Evolutionary conservation across 1,284 basidiomycete species (phyloP).

Genomic region (Lentinus polychrous): DNA sequence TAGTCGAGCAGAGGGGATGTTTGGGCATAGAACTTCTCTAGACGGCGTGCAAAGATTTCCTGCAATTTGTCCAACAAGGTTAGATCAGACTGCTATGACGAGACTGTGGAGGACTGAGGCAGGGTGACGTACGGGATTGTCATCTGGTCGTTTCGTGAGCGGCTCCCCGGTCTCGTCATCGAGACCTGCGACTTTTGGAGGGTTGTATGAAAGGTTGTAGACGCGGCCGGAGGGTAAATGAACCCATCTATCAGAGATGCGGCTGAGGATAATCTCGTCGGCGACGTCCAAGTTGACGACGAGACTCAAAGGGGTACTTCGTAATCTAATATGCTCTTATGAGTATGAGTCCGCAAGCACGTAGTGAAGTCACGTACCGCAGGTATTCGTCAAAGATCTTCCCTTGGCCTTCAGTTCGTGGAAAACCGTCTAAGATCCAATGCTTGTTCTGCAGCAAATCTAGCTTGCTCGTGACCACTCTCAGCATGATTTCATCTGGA

Average conservation of each 20-base stretch:
- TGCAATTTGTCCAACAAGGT: conserved; percentile 25
- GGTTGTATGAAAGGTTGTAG: conserved; percentile 91
- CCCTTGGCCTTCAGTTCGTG: conserved; percentile 88
- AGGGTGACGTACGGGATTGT: conserved; percentile 76
- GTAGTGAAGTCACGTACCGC: conserved; percentile 32
- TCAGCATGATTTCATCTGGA: conserved; percentile 74
- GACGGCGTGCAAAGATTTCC: conserved; percentile 80
- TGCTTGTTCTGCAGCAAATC: conserved; percentile 66
- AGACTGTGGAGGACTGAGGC: neutral
- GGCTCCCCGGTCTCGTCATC: conserved; percentile 94
- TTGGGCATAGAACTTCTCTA: conserved; percentile 79
- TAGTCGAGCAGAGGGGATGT: conserved; percentile 85
- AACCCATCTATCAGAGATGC: conserved; percentile 93
- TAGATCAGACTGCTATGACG: conserved; percentile 4
- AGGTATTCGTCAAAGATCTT: conserved; percentile 75
- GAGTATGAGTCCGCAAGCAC: neutral
- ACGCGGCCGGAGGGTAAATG: conserved; percentile 90
- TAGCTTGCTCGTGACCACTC: conserved; percentile 66
- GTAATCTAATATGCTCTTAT: conserved; percentile 34
- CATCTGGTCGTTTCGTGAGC: conserved; percentile 85
- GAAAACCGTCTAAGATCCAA: conserved; percentile 97
- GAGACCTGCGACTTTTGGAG: conserved; percentile 77
- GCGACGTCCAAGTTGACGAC: conserved; percentile 91
- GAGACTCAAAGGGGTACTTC: conserved; percentile 66
- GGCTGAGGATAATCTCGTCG: conserved; percentile 82